Percentiles rank a stretch among this genome's conserved stretches.
These are phyloP conservation scores for Sugiyamaella japonica DNA, from an alignment of 1,139 yeast species.

Conservation along the genomic window DNA sequence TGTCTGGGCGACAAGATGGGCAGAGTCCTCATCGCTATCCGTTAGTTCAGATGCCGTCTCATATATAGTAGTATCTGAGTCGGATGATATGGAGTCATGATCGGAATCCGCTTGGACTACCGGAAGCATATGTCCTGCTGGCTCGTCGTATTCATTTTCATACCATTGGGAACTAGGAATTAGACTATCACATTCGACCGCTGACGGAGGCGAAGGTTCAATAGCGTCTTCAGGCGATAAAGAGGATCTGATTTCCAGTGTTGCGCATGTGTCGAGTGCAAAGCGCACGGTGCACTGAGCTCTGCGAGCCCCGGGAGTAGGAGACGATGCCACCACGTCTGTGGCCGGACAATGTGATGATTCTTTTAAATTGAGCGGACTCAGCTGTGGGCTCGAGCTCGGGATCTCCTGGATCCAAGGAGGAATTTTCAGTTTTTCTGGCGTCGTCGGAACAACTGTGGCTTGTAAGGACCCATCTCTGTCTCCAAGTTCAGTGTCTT, in stretches of 20 bases:
- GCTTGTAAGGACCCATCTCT: no score
- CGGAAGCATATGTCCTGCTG: neutral
- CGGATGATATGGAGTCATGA: constrained; percentile 10
- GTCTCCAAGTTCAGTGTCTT: neutral
- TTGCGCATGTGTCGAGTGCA: neutral
- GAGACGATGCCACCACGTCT: neutral
- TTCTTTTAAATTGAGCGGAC: constrained; percentile 11
- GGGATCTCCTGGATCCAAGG: constrained; percentile 17
- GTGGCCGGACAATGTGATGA: neutral
- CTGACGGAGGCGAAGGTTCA: neutral
- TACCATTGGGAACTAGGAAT: constrained; percentile 28
- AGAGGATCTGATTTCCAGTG: constrained; percentile 5
- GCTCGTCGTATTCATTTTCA: constrained; percentile 18
- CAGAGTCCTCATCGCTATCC: constrained; percentile 11
- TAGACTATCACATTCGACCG: neutral
- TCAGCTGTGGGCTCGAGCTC: constrained; percentile 17
- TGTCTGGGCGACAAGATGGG: neutral
- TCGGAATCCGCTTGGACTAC: neutral
- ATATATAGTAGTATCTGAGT: constrained; percentile 7
- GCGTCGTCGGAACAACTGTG: constrained; percentile 1
- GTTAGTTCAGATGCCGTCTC: constrained; percentile 18
- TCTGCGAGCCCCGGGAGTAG: neutral
- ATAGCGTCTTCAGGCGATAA: neutral
- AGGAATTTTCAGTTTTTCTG: constrained; percentile 10
- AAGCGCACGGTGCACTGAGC: neutral